phyloP scores from a whole-genome alignment of 805 yeast species.

The Myxozyma kluyveri region DNA sequence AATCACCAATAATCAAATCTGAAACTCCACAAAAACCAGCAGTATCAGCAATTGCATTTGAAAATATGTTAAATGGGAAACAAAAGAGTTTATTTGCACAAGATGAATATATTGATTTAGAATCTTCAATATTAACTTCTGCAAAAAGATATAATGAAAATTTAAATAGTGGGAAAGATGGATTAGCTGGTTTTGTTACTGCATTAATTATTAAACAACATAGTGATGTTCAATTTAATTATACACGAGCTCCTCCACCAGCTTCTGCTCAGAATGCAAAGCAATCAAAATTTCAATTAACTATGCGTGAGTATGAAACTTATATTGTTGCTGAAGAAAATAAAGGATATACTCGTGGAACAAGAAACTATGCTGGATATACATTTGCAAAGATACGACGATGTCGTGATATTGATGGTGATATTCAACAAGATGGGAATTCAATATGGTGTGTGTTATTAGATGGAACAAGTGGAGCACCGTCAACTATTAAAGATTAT shows the following conservation, averaged over 20 bases:
- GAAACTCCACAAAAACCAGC: no score
- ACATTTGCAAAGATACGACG: constrained; percentile 11
- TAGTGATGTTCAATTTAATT: constrained; percentile 20
- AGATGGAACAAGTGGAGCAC: no score
- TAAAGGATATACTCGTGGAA: constrained; percentile 11
- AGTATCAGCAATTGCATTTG: no score
- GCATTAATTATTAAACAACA: constrained; percentile 15
- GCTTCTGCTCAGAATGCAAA: background rate
- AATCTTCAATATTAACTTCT: no score
- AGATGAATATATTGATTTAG: no score
- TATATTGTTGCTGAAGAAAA: constrained; percentile 12
- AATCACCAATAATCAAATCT: no score
- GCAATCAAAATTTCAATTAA: no score
- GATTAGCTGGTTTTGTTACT: background rate
- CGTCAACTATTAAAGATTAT: no score
- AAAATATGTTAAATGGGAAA: no score
- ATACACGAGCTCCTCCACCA: constrained; percentile 1
- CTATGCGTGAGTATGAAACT: background rate
- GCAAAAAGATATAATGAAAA: no score
- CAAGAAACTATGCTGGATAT: constrained; percentile 20
- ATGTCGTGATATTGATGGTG: background rate
- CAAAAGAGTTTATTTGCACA: no score
- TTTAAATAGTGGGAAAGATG: no score
- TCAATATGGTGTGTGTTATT: background rate
- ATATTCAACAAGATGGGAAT: background rate